phyloP scores from a whole-genome alignment of 768 basidiomycete genomes.

The Holtermannia corniformis region DNA sequence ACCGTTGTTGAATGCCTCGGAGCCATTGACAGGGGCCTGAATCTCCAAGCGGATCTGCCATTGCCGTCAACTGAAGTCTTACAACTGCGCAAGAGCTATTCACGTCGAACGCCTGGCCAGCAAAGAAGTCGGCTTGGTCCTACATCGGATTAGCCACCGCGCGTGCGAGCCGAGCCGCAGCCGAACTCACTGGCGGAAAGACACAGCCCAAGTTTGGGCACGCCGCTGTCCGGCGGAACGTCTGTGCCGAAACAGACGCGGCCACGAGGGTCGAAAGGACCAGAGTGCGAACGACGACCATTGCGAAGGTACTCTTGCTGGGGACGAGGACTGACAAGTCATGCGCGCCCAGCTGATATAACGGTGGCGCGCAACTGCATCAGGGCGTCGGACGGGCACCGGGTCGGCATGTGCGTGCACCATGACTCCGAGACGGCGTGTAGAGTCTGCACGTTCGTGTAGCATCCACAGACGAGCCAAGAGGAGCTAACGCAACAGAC shows the following conservation, averaged over 20 bases:
- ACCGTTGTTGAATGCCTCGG: constrained; percentile 41
- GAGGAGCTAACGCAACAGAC: too few relatives aligned
- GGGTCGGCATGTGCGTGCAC: too few relatives aligned
- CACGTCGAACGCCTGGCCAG: constrained; percentile 36
- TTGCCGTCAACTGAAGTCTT: not conserved
- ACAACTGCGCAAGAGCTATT: not conserved
- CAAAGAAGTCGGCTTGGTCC: constrained; percentile 33
- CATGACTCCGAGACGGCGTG: too few relatives aligned
- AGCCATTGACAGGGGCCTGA: constrained; percentile 43
- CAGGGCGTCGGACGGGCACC: too few relatives aligned
- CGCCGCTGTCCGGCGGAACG: constrained; percentile 30
- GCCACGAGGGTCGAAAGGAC: constrained; percentile 10
- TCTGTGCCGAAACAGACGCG: constrained; percentile 23
- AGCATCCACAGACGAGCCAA: too few relatives aligned
- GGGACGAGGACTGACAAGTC: not conserved
- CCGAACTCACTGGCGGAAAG: constrained; percentile 24
- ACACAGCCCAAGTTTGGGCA: constrained; percentile 38
- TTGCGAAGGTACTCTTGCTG: not conserved
- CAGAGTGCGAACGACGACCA: not conserved
- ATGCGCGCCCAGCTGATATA: not conserved
- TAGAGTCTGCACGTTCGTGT: too few relatives aligned
- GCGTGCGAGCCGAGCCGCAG: not conserved
- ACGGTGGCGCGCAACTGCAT: too few relatives aligned
- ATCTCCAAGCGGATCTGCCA: constrained; percentile 24
- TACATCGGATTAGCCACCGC: not conserved